Evolutionary conservation across 768 basidiomycete species (phyloP).

Genomic region (Xerocomus spinulosus): DNA sequence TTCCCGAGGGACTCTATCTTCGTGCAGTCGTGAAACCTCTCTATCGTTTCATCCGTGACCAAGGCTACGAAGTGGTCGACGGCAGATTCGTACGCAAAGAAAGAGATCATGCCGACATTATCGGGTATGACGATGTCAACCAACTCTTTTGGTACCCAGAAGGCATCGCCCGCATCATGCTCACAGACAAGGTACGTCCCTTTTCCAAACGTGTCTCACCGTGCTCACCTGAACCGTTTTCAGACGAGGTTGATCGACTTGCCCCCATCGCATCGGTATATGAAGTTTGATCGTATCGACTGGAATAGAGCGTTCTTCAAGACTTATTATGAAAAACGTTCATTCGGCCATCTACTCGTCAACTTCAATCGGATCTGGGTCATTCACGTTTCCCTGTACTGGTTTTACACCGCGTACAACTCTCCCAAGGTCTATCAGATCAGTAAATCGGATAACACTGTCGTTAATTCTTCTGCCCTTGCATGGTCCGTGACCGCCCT

Average conservation of each 20-base stretch:
- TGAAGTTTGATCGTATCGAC: slow-evolving; percentile 95
- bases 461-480: slow-evolving; percentile 67
- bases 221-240: slow-evolving; percentile 1
- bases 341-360: slow-evolving; percentile 93
- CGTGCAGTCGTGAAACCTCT: slow-evolving; percentile 87
- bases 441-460: slow-evolving; percentile 27
- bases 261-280: slow-evolving; percentile 87
- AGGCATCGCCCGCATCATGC: slow-evolving; percentile 87
- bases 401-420: slow-evolving; percentile 95
- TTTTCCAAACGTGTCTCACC: background rate
- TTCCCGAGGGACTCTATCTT: slow-evolving; percentile 94
- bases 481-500: slow-evolving; percentile 92
- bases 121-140: slow-evolving; percentile 99
- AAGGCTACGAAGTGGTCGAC: slow-evolving; percentile 94
- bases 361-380: slow-evolving; percentile 99
- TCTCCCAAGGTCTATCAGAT: slow-evolving; percentile 79
- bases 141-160: slow-evolving; percentile 99
- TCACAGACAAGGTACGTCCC: slow-evolving; percentile 75
- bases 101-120: slow-evolving; percentile 88
- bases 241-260: slow-evolving; percentile 90
- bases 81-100: slow-evolving; percentile 93
- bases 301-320: slow-evolving; percentile 98
- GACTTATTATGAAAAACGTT: slow-evolving; percentile 97
- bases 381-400: slow-evolving; percentile 91
- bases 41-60: slow-evolving; percentile 95